Base-by-base conservation (phyloP, 306 rosid species). In the Erythrophleum fordii region DNA sequence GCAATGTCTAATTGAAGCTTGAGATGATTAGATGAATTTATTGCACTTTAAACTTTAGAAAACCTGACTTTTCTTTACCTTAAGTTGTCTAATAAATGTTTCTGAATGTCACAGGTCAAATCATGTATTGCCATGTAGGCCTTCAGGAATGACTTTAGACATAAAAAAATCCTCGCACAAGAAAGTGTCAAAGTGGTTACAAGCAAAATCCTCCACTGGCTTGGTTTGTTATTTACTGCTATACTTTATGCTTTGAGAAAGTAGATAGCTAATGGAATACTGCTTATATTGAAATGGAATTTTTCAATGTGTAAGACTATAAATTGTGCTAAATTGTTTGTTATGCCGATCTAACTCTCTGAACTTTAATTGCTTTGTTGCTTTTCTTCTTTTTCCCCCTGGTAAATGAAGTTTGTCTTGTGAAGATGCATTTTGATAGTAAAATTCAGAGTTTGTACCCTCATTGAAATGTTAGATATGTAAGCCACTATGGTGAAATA, bases 141-240 rank as follows among this genome's bases (percentile, higher is more conserved):
- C 97, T 78, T 78, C 94, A 23, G 97, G 98, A 81, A 60, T 86
- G 73, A 95, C 94, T 51, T 83, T 95, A 58, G 97, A 93, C 90
- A 90, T 95, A 89, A 91, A 93, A 85, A 93, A 91, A 75, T 95
- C 99, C 45, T 95, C 99, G 26, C 59, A 91, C 89, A 95, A 93
- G 89, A 95, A 95, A 86, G 62, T 93, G 64, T 90, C 98, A 0
- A 95, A 95, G 91, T 95, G 98, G 98, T 87, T 93, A 80, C 97
- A 86, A 83, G 89, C 94, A 73, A 90, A 91, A 79, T 85, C 96
- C 46, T 82, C 96, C 51, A n/a, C 87, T n/a, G 91, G 95, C 76
- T 81, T 93, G 98, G 98, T 95, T 69, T 25, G 91, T 82, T 64
- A 69, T 62, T 52, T 78, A 26, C 83, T 76, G 35, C 79, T 31